phyloP scores from a whole-genome alignment of 2,329 filamentous ascomycete genomes.

The Arthrobotrys pseudoclavata region DNA sequence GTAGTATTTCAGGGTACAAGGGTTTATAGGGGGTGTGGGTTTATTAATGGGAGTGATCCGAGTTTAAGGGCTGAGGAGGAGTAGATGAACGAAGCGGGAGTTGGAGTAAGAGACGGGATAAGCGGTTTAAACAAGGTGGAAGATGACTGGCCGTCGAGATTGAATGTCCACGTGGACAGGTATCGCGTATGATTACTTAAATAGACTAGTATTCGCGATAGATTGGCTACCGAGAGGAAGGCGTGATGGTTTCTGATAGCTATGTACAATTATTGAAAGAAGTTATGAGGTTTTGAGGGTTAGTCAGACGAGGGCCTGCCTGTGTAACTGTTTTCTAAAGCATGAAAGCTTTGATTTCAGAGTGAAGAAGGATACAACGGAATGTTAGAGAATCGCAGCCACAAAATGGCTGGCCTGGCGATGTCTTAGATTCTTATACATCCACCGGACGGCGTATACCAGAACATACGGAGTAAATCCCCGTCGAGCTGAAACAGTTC shows the following conservation, averaged over 20 bases:
- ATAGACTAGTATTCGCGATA: too few species aligned
- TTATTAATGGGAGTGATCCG: constrained; percentile 47
- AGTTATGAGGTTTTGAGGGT: background rate
- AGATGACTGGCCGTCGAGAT: background rate
- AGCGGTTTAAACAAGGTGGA: constrained; percentile 26
- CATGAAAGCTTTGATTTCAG: constrained; percentile 17
- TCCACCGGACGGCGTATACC: background rate
- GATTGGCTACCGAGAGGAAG: too few species aligned
- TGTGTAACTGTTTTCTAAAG: background rate
- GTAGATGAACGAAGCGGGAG: constrained; percentile 38
- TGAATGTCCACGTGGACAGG: background rate
- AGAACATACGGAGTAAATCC: background rate
- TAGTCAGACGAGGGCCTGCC: background rate
- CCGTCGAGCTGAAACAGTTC: background rate
- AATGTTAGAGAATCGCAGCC: constrained; percentile 1
- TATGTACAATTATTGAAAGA: background rate
- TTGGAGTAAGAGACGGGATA: constrained; percentile 50
- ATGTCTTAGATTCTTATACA: constrained; percentile 14
- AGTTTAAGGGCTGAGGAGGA: constrained; percentile 29
- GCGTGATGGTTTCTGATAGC: background rate
- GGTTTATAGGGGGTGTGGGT: constrained; percentile 30
- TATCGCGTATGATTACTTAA: too few species aligned
- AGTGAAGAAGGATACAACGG: constrained; percentile 2
- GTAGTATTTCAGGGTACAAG: background rate
- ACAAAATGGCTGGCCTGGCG: background rate